A percentile compares a stretch with the other conserved stretches of the same genome.
Evolutionary conservation across 2,329 filamentous ascomycete species (phyloP).

Genomic region (Sporothrix pallida): DNA sequence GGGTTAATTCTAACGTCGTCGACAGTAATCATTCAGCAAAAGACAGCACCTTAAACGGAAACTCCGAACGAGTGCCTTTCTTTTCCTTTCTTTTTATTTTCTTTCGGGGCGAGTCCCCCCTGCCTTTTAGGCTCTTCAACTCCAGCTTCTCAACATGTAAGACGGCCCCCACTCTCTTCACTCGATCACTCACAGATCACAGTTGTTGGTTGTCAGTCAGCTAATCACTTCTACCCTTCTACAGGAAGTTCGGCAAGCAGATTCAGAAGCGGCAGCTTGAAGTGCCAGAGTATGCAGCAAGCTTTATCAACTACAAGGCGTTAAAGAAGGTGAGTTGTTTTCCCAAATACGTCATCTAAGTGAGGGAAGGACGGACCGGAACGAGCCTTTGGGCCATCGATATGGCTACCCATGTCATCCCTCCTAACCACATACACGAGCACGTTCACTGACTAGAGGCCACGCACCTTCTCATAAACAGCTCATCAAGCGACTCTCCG

Average conservation of each 20-base stretch:
- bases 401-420: slow-evolving; percentile 29
- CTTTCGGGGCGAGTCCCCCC: slow-evolving; percentile 26
- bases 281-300: slow-evolving; percentile 97
- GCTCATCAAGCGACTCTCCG: slow-evolving; percentile 98
- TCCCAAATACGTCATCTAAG: neutral
- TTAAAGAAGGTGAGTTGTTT: slow-evolving; percentile 76
- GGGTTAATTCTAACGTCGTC: neutral
- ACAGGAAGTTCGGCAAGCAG: slow-evolving; percentile 99
- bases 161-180: slow-evolving; percentile 33
- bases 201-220: neutral
- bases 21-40: neutral
- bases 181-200: neutral
- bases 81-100: slow-evolving; percentile 16
- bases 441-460: slow-evolving; percentile 5
- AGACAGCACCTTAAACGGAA: neutral
- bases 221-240: neutral
- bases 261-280: slow-evolving; percentile 99
- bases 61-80: neutral
- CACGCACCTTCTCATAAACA: slow-evolving; percentile 48
- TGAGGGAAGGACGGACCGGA: neutral
- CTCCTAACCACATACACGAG: neutral
- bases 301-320: slow-evolving; percentile 99
- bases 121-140: slow-evolving; percentile 34
- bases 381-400: neutral
- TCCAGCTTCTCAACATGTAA: slow-evolving; percentile 47